These are phyloP conservation scores for Raddia guianensis DNA, from an alignment of 176 grass and related monocot species.

Conservation along the genomic window DNA sequence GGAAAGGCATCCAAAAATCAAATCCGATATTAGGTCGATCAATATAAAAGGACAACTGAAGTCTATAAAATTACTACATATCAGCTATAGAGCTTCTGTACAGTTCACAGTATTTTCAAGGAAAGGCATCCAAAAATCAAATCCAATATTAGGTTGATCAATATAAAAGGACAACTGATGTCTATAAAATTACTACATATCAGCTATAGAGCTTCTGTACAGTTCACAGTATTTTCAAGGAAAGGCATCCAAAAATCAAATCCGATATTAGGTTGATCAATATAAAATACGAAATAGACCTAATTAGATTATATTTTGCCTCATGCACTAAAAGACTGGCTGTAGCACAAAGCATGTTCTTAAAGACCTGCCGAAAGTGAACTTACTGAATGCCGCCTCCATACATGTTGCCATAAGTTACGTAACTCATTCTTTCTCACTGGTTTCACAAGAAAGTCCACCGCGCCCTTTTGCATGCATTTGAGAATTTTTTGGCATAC, in stretches of 20 bases:
- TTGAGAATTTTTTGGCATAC: conserved; percentile 61
- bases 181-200: background rate
- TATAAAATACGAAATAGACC: conserved; percentile 5
- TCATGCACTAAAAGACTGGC: background rate
- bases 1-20: background rate
- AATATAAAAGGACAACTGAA: conserved; percentile 24
- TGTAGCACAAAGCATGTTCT: too few relatives aligned
- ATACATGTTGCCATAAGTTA: conserved; percentile 99
- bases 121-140: background rate
- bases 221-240: background rate
- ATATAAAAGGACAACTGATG: conserved; percentile 12
- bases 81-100: background rate
- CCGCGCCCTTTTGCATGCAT: conserved; percentile 94
- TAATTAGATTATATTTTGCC: background rate
- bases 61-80: background rate
- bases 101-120: background rate
- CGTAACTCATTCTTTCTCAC: conserved; percentile 89
- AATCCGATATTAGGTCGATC: conserved; percentile 7
- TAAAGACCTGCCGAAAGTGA: background rate
- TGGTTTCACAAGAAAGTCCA: conserved; percentile 94
- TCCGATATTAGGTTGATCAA: conserved; percentile 5
- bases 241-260: background rate
- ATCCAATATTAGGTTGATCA: conserved; percentile 8
- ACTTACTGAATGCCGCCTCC: conserved; percentile 95
- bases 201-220: background rate